Evolutionary conservation across 768 basidiomycete species (phyloP), one percentile per base, ranked within the genome.

Genomic region (Galerina marginata): DNA sequence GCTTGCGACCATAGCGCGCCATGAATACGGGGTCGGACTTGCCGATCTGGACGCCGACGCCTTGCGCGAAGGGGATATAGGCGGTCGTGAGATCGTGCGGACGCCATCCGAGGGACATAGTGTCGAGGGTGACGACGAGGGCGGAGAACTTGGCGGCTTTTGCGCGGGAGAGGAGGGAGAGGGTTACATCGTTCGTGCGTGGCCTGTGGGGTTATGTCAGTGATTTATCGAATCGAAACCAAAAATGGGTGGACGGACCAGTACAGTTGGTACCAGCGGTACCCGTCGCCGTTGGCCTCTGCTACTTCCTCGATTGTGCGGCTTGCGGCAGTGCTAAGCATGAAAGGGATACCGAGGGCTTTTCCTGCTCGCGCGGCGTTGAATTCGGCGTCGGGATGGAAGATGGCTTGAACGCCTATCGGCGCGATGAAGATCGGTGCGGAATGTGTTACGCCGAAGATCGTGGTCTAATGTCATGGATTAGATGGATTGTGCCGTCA

Each of bases 191-290:
- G 46, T 88, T 70, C 7, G 79, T 74, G 11, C 75, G 75, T 2
- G 91, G 91, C 90, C 90, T 91, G 23, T 36, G 9, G 54, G 12
- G 43, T 43, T 2, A 20, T 12, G 9, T n/a, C 25, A 15, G 16
- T 0, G 7, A 20, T 36, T 43, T 29, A 25, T 23, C 56, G 46
- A 16, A 25, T 23, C 56, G 46, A 16, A 9, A 26, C 54, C 36
- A 15, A 25, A n/a, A 59, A 40, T 15, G 26, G 16, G 54, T 20
- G 53, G 9, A 65, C 75, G 59, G 52, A 88, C 90, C 91, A 91
- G 71, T 94, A 93, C 1, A 93, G 81, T 69, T 94, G 92, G 71
- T 84, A 93, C 91, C 91, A 93, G 37, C 92, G 79, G 36, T 83
- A 79, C 0, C 88, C 85, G 52, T 83, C 75, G 6, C 87, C 90